A percentile compares a stretch with the other conserved stretches of the same genome.
These are phyloP conservation scores for Dichotomopilus funicola DNA, from an alignment of 2,329 filamentous ascomycete species.

Conservation along the genomic window DNA sequence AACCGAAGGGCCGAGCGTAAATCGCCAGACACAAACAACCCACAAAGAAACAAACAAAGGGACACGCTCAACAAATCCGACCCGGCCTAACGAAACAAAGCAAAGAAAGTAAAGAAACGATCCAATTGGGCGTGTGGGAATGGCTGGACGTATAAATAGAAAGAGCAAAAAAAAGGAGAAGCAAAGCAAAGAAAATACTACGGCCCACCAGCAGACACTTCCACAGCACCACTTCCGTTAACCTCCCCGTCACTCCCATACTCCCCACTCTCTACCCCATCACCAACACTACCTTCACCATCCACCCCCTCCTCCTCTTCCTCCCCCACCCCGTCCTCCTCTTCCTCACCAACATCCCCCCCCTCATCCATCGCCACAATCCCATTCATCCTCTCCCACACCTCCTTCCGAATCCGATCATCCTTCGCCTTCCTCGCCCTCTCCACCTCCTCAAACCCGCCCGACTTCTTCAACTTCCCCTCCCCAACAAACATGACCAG, in stretches of 20 bases:
- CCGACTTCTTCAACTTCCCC: slow-evolving; percentile 90
- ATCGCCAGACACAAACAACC: not conserved
- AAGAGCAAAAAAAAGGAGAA: too few species aligned
- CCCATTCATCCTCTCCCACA: slow-evolving; percentile 61
- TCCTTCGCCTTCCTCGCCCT: slow-evolving; percentile 77
- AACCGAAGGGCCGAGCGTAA: not conserved
- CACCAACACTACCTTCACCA: not conserved
- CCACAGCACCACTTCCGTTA: too few species aligned
- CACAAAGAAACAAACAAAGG: too few species aligned
- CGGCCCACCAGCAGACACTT: too few species aligned
- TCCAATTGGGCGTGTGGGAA: too few species aligned
- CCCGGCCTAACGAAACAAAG: too few species aligned
- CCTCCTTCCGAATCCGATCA: slow-evolving; percentile 76
- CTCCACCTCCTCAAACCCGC: slow-evolving; percentile 91
- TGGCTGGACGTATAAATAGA: too few species aligned
- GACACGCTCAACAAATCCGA: too few species aligned
- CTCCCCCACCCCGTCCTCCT: slow-evolving; percentile 31
- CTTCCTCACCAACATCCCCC: slow-evolving; percentile 17
- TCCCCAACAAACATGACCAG: slow-evolving; percentile 79
- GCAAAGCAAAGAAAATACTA: too few species aligned
- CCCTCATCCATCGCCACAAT: slow-evolving; percentile 31
- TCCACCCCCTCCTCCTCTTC: slow-evolving; percentile 20
- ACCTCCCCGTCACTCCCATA: too few species aligned
- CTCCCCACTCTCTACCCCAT: not conserved
- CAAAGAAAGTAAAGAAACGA: too few species aligned